Base-by-base conservation (phyloP, 1,284 basidiomycete species). In the Fomitopsis schrenkii region DNA sequence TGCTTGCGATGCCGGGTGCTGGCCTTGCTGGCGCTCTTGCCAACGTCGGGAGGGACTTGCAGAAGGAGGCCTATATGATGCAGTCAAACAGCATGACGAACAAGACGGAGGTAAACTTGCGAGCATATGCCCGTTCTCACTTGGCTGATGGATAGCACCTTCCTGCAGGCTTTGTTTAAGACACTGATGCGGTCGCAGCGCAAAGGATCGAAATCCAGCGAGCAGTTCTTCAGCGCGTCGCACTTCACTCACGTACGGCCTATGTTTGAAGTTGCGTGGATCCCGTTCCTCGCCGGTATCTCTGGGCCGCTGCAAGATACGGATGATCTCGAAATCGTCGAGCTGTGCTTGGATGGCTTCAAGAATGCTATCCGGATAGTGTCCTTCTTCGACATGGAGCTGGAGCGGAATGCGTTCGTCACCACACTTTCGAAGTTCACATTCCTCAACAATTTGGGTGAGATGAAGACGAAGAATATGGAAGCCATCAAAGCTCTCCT, bases 231-330 rank as follows among this genome's bases (percentile, higher is more conserved):
- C 77, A 93, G 92, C 66, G 96, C 96, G 0, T 97, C 94, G 0
- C 93, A 97, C 70, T 93, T 95, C 65, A 87, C 97, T 64, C 96
- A 98, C 72, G 95, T 97, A 62, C 85, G 88, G 38, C 95, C 95
- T 44, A 98, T 98, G 96, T 97, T 98, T 69, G 95, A 98, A 75
- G 94, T 97, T 19, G 95, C 94, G 14, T 98, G 96, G 96, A 97
- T 98, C 78, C 88, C 96, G 2, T 94, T 97, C 75, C 82, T 98
- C 17, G 96, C 96, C 7, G 95, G 95, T 5, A 80, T 98, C 40
- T 97, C 95, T 5, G 93, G 87, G 0, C 95, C 95, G 8, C 79
- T 98, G 57, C 96, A 98, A 73, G 91, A 94, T 63, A 95, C 93
- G 0, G 93, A 97, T 73, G 94, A 97, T 74, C 79, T 95, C 62